A percentile compares a stretch with the other conserved stretches of the same genome.
phyloP scores from a whole-genome alignment of 2,329 filamentous ascomycete species.

The Elsinoe perseae region DNA sequence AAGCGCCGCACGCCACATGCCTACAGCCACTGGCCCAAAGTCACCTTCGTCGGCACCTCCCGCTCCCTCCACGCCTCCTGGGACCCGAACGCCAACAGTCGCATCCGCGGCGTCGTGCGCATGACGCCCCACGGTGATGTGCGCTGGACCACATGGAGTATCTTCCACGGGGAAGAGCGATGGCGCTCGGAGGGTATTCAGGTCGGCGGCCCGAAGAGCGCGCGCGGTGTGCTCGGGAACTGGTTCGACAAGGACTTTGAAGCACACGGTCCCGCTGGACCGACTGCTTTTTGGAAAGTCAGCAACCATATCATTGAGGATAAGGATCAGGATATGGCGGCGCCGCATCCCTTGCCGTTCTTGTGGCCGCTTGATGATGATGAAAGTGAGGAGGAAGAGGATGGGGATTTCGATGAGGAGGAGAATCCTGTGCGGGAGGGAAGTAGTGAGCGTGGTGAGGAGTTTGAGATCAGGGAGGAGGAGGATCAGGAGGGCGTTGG shows the following conservation, averaged over 20 bases:
- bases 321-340: conserved; percentile 24
- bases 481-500: conserved; percentile 4
- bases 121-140: conserved; percentile 64
- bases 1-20: neutral
- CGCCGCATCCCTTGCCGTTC: neutral
- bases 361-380: conserved; percentile 3
- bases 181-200: conserved; percentile 75
- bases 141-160: conserved; percentile 62
- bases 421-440: neutral
- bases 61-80: conserved; percentile 55
- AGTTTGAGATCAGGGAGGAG: neutral
- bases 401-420: conserved; percentile 12
- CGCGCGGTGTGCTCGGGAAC: conserved; percentile 61
- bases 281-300: conserved; percentile 72
- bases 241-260: conserved; percentile 76
- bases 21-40: conserved; percentile 47
- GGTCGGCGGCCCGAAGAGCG: conserved; percentile 58
- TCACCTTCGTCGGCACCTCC: conserved; percentile 59
- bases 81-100: conserved; percentile 62
- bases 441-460: neutral
- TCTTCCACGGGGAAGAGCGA: conserved; percentile 56
- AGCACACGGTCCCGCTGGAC: conserved; percentile 60
- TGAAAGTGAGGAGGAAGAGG: conserved; percentile 15
- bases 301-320: conserved; percentile 38
- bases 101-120: conserved; percentile 56